Evolutionary conservation across 2,329 filamentous ascomycete genomes (phyloP).

Genomic region (Raffaelea arxii): DNA sequence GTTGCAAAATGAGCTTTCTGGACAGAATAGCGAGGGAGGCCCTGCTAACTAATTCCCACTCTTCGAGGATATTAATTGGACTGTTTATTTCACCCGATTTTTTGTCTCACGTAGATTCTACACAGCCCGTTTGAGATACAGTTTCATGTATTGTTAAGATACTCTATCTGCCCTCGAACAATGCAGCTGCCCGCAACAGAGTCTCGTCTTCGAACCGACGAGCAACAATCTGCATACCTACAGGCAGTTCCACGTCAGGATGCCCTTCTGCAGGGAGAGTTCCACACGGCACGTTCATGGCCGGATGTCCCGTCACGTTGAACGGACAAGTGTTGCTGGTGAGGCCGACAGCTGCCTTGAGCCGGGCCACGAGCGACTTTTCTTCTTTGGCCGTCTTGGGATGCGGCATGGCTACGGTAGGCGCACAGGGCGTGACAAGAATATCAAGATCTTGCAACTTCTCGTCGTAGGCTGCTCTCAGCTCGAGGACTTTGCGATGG

Average conservation of each 20-base stretch:
- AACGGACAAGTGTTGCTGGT: conserved; percentile 36
- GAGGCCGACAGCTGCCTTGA: conserved; percentile 31
- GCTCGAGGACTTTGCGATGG: conserved; percentile 32
- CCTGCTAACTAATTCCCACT: no score
- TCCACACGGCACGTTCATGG: conserved; percentile 33
- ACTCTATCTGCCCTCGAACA: conserved; percentile 19
- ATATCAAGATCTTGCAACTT: conserved; percentile 25
- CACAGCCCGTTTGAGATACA: no score
- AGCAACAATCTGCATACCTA: conserved; percentile 23
- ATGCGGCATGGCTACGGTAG: conserved; percentile 30
- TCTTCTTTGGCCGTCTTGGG: conserved; percentile 29
- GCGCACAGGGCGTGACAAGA: conserved; percentile 36
- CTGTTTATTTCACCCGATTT: no score
- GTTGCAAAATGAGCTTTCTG: no score
- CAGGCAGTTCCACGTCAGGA: conserved; percentile 15
- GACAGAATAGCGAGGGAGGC: no score
- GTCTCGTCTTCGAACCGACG: conserved; percentile 18
- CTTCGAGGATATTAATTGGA: no score
- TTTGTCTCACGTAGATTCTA: no score
- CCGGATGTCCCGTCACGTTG: conserved; percentile 40
- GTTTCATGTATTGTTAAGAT: conserved; percentile 4
- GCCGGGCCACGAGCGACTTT: conserved; percentile 26
- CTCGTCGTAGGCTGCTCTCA: conserved; percentile 39
- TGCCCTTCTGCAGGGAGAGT: conserved; percentile 12
- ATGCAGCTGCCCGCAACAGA: conserved; percentile 18